phyloP scores from a whole-genome alignment of 495 filamentous ascomycete species.

The Letharia lupina region DNA sequence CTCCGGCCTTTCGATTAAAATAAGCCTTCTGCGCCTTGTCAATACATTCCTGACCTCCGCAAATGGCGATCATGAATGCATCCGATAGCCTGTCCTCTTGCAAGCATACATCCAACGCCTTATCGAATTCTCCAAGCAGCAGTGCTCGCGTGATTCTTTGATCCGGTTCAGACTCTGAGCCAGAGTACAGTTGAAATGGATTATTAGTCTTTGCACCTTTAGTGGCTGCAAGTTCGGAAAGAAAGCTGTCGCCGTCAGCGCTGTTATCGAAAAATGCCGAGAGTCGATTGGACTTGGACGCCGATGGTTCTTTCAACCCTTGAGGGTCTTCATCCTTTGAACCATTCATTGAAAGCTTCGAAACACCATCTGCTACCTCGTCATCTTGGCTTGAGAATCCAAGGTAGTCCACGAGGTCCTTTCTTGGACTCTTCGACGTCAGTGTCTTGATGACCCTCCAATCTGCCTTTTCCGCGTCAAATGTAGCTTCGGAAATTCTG shows the following conservation, averaged over 20 bases:
- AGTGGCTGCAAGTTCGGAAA: slow-evolving; percentile 64
- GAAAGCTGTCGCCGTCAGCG: slow-evolving; percentile 70
- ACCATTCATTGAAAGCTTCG: slow-evolving; percentile 46
- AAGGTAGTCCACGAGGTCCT: slow-evolving; percentile 74
- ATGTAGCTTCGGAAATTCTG: slow-evolving; percentile 61
- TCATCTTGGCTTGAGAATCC: slow-evolving; percentile 63
- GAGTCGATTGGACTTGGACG: slow-evolving; percentile 52
- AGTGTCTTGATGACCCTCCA: slow-evolving; percentile 92
- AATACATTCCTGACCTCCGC: slow-evolving; percentile 85
- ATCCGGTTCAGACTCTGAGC: slow-evolving; percentile 71
- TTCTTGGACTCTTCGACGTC: slow-evolving; percentile 68
- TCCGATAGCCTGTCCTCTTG: slow-evolving; percentile 86
- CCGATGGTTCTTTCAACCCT: slow-evolving; percentile 35
- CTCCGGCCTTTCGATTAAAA: slow-evolving; percentile 69
- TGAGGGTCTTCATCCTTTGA: slow-evolving; percentile 35
- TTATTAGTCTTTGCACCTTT: slow-evolving; percentile 76
- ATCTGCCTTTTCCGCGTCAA: slow-evolving; percentile 86
- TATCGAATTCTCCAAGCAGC: slow-evolving; percentile 83
- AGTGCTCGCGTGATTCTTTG: slow-evolving; percentile 79
- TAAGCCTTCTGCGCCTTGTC: slow-evolving; percentile 91
- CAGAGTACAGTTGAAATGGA: slow-evolving; percentile 77
- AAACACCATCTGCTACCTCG: slow-evolving; percentile 41
- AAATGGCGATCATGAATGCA: slow-evolving; percentile 97
- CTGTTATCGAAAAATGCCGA: slow-evolving; percentile 78
- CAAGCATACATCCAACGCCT: slow-evolving; percentile 78